Percentiles rank a stretch among this genome's conserved stretches.
Conservation (phyloP, 108 stramenopile species). For the Epipyxis sp. region DNA sequence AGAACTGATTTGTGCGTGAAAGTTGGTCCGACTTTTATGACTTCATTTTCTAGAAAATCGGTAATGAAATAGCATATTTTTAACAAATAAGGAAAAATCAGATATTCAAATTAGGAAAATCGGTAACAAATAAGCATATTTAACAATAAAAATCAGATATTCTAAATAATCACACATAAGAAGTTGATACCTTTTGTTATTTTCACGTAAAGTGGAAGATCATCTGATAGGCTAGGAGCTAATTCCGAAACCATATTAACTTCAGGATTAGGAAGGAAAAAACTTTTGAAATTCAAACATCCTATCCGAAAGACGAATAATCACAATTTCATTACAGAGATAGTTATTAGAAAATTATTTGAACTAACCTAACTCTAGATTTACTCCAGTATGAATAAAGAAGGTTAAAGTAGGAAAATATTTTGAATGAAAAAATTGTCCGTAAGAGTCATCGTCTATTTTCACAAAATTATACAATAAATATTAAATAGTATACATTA, state of each 20-base stretch:
- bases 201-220: neutral
- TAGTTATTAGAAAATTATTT: neutral
- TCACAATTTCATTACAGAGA: too few relatives aligned
- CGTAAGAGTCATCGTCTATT: conserved; percentile 8
- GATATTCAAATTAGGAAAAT: too few relatives aligned
- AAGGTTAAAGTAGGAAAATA: neutral
- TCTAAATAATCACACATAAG: too few relatives aligned
- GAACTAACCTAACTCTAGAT: neutral
- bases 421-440: conserved; percentile 9
- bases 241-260: neutral
- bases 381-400: neutral
- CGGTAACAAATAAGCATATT: too few relatives aligned
- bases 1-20: too few relatives aligned
- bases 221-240: neutral
- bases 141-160: too few relatives aligned
- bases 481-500: neutral
- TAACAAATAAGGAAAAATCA: too few relatives aligned
- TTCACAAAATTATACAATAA: neutral
- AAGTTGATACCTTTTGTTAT: neutral
- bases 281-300: neutral
- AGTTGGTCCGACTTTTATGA: too few relatives aligned
- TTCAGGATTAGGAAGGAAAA: neutral
- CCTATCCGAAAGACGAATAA: too few relatives aligned
- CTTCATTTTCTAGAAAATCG: too few relatives aligned
- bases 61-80: too few relatives aligned